Evolutionary conservation across 2,329 filamentous ascomycete species (phyloP).

Genomic region (Pyrenophora graminea): DNA sequence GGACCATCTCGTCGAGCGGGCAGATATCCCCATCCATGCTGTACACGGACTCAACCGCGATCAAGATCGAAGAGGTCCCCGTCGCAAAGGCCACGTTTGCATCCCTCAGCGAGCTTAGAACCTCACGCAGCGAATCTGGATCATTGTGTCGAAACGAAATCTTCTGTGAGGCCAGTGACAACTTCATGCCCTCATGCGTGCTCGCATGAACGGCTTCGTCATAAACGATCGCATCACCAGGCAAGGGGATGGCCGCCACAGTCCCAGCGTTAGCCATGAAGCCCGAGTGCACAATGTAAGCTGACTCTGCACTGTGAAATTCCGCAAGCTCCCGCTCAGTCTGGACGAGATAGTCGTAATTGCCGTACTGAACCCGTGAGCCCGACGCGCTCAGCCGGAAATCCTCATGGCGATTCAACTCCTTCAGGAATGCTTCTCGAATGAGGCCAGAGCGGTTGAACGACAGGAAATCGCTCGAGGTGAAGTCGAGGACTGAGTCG

Average conservation of each 20-base stretch:
- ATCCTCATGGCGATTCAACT: slow-evolving; percentile 41
- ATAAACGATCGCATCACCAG: slow-evolving; percentile 74
- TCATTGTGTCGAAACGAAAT: slow-evolving; percentile 62
- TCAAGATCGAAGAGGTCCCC: no score
- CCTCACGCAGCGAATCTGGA: no score
- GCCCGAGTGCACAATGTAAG: slow-evolving; percentile 59
- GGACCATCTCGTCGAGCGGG: no score
- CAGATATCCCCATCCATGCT: no score
- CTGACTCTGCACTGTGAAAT: slow-evolving; percentile 61
- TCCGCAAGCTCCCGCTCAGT: slow-evolving; percentile 60
- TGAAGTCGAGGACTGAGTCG: slow-evolving; percentile 53
- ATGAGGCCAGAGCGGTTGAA: slow-evolving; percentile 52
- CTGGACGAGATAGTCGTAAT: slow-evolving; percentile 59
- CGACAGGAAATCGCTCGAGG: slow-evolving; percentile 64
- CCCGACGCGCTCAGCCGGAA: slow-evolving; percentile 58
- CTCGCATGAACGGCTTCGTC: slow-evolving; percentile 76
- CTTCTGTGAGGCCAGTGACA: slow-evolving; percentile 58
- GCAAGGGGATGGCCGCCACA: slow-evolving; percentile 39
- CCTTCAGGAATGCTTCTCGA: slow-evolving; percentile 52
- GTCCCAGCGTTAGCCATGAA: slow-evolving; percentile 50
- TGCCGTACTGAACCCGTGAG: slow-evolving; percentile 65
- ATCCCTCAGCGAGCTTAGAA: no score
- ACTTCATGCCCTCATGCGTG: slow-evolving; percentile 72
- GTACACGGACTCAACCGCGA: no score
- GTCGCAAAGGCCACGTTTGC: no score